Evolutionary conservation across 176 grass and related monocot genomes (phyloP).

Genomic region (Cenchrus fungigraminus): DNA sequence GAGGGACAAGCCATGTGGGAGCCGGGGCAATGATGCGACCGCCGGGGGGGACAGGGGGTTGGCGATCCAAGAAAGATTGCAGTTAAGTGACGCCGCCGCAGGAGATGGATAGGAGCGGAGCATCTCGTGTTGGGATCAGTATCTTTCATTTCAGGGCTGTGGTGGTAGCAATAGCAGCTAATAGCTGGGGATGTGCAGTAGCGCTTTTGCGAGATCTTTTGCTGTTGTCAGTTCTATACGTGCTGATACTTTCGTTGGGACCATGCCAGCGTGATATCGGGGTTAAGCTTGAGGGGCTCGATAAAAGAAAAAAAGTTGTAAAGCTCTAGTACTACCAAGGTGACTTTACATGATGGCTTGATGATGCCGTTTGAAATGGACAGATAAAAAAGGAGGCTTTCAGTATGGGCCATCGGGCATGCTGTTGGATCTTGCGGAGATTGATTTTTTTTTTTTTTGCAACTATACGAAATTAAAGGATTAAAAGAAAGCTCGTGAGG

Average conservation of each 20-base stretch:
- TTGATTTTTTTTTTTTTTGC: background rate
- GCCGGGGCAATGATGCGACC: background rate
- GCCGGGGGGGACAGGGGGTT: background rate
- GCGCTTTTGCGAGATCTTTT: background rate
- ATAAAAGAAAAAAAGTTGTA: background rate
- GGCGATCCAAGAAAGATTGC: slow-evolving; percentile 21
- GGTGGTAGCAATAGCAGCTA: background rate
- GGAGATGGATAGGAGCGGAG: slow-evolving; percentile 34
- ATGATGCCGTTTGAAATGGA: background rate
- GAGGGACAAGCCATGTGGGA: slow-evolving; percentile 46
- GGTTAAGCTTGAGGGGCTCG: slow-evolving; percentile 14
- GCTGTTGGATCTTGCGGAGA: background rate
- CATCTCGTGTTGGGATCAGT: background rate
- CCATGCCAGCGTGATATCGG: background rate
- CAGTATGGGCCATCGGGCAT: background rate
- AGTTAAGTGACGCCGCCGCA: slow-evolving; percentile 22
- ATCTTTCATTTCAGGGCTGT: background rate
- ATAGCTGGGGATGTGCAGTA: too few relatives aligned
- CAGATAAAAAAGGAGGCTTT: background rate
- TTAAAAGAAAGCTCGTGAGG: background rate
- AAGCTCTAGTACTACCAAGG: background rate
- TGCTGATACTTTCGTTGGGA: background rate
- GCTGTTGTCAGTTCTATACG: background rate
- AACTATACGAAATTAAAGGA: background rate
- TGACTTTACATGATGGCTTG: background rate